Evolutionary conservation across 2,329 filamentous ascomycete genomes (phyloP).

Genomic region (Beauveria bassiana): DNA sequence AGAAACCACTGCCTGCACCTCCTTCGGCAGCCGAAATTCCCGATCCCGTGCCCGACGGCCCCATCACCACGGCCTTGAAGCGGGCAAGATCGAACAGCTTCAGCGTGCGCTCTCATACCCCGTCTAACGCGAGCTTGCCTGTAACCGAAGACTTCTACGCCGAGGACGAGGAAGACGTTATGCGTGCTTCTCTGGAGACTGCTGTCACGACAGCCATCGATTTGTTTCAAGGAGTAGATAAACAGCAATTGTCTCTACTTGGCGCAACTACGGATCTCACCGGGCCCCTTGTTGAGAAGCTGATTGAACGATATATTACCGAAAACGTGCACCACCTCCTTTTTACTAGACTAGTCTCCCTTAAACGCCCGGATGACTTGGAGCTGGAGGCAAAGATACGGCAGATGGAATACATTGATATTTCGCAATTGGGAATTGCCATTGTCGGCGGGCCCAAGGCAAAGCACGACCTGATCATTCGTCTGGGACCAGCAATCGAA

Average conservation of each 20-base stretch:
- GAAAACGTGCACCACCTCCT: slow-evolving; percentile 89
- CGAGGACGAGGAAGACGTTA: slow-evolving; percentile 85
- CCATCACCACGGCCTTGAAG: slow-evolving; percentile 47
- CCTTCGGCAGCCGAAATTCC: slow-evolving; percentile 54
- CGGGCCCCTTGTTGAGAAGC: slow-evolving; percentile 79
- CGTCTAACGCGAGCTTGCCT: slow-evolving; percentile 27
- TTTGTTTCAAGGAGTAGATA: slow-evolving; percentile 90
- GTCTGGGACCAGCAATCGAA: slow-evolving; percentile 72
- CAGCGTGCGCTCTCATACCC: slow-evolving; percentile 19
- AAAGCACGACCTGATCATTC: slow-evolving; percentile 72
- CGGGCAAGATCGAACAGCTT: slow-evolving; percentile 46
- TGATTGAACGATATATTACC: slow-evolving; percentile 90
- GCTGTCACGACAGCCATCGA: slow-evolving; percentile 92
- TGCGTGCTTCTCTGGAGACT: slow-evolving; percentile 82
- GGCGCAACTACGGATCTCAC: slow-evolving; percentile 92
- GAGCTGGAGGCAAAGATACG: slow-evolving; percentile 85
- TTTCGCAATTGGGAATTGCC: slow-evolving; percentile 85
- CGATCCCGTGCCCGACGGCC: slow-evolving; percentile 50
- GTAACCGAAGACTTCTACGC: slow-evolving; percentile 61
- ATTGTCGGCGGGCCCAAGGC: slow-evolving; percentile 71
- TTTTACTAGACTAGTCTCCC: slow-evolving; percentile 72
- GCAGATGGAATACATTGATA: slow-evolving; percentile 89
- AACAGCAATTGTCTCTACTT: slow-evolving; percentile 84
- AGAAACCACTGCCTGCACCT: slow-evolving; percentile 73
- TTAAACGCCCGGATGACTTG: slow-evolving; percentile 73